These are phyloP conservation scores for Collybia mongolica DNA, from an alignment of 768 basidiomycete genomes.

Conservation along the genomic window DNA sequence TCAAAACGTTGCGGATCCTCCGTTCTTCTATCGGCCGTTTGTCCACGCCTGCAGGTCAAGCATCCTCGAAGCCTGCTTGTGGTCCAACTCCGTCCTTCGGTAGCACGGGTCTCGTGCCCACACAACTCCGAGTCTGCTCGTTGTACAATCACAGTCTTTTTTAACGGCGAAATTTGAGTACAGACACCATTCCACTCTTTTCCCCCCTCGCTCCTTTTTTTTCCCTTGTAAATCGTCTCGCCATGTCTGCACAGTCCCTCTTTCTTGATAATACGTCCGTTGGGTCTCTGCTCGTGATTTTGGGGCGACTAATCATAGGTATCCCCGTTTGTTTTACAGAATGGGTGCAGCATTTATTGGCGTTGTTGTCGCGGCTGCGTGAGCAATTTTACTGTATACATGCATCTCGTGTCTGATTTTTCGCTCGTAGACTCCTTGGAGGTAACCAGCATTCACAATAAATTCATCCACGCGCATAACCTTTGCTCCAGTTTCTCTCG, in stretches of 20 bases:
- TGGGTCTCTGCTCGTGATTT: not conserved
- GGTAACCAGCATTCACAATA: slow-evolving; percentile 25
- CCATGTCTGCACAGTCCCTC: slow-evolving; percentile 11
- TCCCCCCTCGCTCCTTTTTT: slow-evolving; percentile 1
- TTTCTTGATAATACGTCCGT: slow-evolving; percentile 20
- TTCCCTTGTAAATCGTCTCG: not conserved
- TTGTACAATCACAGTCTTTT: slow-evolving; percentile 5
- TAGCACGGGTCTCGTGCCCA: slow-evolving; percentile 6
- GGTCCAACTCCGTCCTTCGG: slow-evolving; percentile 5
- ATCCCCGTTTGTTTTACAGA: slow-evolving; percentile 21
- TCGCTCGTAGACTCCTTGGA: slow-evolving; percentile 43
- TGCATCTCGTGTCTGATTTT: not conserved
- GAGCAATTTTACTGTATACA: slow-evolving; percentile 18
- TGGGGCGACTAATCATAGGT: not conserved
- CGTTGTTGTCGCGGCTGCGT: slow-evolving; percentile 46
- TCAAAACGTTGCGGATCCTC: slow-evolving; percentile 15
- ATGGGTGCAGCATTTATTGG: slow-evolving; percentile 52
- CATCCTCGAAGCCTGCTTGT: slow-evolving; percentile 1
- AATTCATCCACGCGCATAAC: not conserved
- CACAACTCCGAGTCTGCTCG: slow-evolving; percentile 5
- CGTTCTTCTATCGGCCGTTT: slow-evolving; percentile 14
- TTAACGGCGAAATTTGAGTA: not conserved
- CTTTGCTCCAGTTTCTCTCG: slow-evolving; percentile 40
- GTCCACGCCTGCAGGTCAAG: slow-evolving; percentile 7
- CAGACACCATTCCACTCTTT: slow-evolving; percentile 10